Percentiles rank a stretch among this genome's conserved stretches.
phyloP scores from a whole-genome alignment of 1,284 basidiomycete genomes.

The Cerioporus squamosus region DNA sequence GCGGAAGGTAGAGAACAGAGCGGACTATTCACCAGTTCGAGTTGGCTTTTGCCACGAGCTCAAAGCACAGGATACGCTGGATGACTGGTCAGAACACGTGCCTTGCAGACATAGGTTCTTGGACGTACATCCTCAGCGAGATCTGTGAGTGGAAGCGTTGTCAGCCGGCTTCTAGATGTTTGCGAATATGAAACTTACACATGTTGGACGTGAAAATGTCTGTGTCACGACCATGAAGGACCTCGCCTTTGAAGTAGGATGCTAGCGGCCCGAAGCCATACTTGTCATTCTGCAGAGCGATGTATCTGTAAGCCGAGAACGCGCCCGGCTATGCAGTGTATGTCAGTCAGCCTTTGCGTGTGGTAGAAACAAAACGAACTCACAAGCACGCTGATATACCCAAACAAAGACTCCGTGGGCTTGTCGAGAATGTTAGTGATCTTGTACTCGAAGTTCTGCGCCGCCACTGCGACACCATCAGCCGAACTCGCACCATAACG shows the following conservation, averaged over 20 bases:
- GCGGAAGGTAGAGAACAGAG: background rate
- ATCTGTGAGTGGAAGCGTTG: conserved; percentile 45
- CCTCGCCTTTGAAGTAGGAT: conserved; percentile 97
- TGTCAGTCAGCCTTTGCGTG: too few relatives aligned
- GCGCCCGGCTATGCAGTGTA: conserved; percentile 75
- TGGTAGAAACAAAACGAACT: conserved; percentile 18
- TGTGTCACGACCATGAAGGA: conserved; percentile 87
- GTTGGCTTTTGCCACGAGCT: conserved; percentile 92
- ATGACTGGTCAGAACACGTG: too few relatives aligned
- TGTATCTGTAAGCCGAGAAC: conserved; percentile 93
- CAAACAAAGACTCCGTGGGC: conserved; percentile 91
- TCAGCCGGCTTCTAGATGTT: background rate
- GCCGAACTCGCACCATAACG: background rate
- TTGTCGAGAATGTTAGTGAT: conserved; percentile 94
- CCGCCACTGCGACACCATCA: conserved; percentile 67
- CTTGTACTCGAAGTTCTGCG: conserved; percentile 96
- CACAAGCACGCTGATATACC: conserved; percentile 87
- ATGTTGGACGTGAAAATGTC: conserved; percentile 96
- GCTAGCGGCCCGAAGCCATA: conserved; percentile 88
- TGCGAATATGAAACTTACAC: conserved; percentile 55
- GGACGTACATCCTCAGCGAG: conserved; percentile 80
- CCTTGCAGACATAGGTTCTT: background rate
- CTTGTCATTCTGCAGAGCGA: conserved; percentile 89
- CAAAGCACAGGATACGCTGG: conserved; percentile 95
- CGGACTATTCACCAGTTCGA: conserved; percentile 67